phyloP scores from a whole-genome alignment of 805 yeast species.

The Ogataea pignaliae region DNA sequence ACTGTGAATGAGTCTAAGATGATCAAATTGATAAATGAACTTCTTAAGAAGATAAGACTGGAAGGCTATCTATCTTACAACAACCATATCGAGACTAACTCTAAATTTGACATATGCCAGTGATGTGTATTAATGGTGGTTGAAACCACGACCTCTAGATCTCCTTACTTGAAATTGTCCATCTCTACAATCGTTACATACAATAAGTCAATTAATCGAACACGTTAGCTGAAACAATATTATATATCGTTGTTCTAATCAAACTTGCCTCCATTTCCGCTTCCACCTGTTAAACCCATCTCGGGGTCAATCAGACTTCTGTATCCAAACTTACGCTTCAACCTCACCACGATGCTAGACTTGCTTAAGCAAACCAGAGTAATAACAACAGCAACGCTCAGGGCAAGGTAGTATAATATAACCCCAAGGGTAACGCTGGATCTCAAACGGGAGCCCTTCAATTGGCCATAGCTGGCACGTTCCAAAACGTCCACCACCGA shows the following conservation, averaged over 20 bases:
- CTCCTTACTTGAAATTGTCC: too few species aligned
- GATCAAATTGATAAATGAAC: too few species aligned
- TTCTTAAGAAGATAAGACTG: too few species aligned
- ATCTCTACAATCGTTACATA: too few species aligned
- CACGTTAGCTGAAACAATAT: not conserved
- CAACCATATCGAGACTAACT: too few species aligned
- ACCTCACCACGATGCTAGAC: too few species aligned
- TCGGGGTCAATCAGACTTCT: constrained; percentile 1
- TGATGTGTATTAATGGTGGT: too few species aligned
- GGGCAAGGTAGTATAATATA: not conserved
- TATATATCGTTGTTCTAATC: not conserved
- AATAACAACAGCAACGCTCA: not conserved
- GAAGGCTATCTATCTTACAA: too few species aligned
- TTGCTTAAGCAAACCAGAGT: not conserved
- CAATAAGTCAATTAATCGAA: too few species aligned
- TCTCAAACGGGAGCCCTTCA: constrained; percentile 6
- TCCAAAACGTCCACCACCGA: constrained; percentile 10
- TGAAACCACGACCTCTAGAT: too few species aligned
- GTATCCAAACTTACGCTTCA: not conserved
- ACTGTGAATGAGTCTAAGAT: too few species aligned
- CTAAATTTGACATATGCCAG: too few species aligned
- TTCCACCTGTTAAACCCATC: not conserved
- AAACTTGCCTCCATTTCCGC: constrained; percentile 1
- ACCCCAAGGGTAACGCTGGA: constrained; percentile 5
- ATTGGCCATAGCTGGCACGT: constrained; percentile 6